Evolutionary conservation across 2,329 filamentous ascomycete species (phyloP), one percentile per base, ranked within the genome.

Genomic region (Endocalyx cinctus): DNA sequence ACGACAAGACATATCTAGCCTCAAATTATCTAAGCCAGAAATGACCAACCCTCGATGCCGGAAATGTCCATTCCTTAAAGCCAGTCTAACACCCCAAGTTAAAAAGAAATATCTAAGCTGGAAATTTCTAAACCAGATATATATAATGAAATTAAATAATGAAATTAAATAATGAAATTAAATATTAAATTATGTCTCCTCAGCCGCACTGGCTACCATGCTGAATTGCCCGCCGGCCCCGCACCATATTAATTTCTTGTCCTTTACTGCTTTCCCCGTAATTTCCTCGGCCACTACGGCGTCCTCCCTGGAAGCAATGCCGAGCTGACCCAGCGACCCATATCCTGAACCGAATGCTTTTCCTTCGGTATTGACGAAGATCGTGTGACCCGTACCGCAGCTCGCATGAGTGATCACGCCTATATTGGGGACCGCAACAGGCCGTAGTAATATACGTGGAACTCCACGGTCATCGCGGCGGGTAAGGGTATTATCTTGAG

Each of bases 281-380:
- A 85, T 76, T 39, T 74, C 51, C 6, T 74, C 81, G 1, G 80
- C 77, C 14, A 72, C 63, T 34, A 74, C 64, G 16, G 82, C 67
- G 44, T 83, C 79, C 37, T 82, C 77, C 33, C 74, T 69, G 5
- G 70, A 74, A 8, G 77, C 79, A 38, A 75, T 74, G 3, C 80
- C 81, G 4, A 78, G 81, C 57, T 84, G 80, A 50, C 79, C 81
- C 39, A 74, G 80, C 16, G 73, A 72, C 12, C 71, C 77, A 59
- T 84, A 84, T 5, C 81, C 81, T 77, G 80, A 84, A 5, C 71
- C 71, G 56, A 74, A 83, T 5, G 78, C 77, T 42, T 71, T 71
- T 38, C 80, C 79, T 16, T 38, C 31, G 37, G 66, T 66, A 47
- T 73, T 73, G 46, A 85, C 68, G 27, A 74, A 76, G 36, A 84